Base-by-base conservation (phyloP, 2,329 filamentous ascomycete species). In the Aspergillus bombycis region DNA sequence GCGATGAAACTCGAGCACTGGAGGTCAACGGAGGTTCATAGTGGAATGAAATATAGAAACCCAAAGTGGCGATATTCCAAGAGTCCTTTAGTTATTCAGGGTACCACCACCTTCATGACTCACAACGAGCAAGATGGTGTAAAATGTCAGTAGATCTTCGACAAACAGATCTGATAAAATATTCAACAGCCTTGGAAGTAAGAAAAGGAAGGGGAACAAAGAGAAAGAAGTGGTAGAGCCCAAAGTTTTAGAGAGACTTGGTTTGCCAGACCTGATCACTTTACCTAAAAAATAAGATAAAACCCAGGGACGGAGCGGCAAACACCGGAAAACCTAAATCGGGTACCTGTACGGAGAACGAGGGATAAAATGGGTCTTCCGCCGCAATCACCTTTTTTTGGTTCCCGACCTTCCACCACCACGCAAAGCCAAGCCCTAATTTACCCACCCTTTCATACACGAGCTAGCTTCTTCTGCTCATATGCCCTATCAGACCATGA, bases 291-390 rank as follows among this genome's bases (percentile, higher is more conserved):
- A 48, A n/a, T 54, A 61, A 34, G 58, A 55, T 32, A 43, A 32
- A 55, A 48, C 23, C 21, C 36, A 45, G 52, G 26, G 54, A 58
- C 55, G 61, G 61, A 65, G 61, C 63, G 61, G 63, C 61, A 65
- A 65, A 58, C 61, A 58, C 46, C 61, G 62, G 62, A 58, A 64
- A 38, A 55, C 34, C 41, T 56, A 43, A 59, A 59, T 9, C 19
- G 34, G 34, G 34, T 16, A 16, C 38, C 38, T 8, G 16, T 41
- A 41, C 19, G 38, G 38, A 41, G 34, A 36, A 36, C 34, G 34
- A 36, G 34, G 14, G 16, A 36, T 36, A 34, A 36, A 36, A 36
- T 36, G 34, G 34, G 34, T 36, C 34, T 36, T 8, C 34, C 14
- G 34, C 34, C 14, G 34, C 14, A 36, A 36, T 36, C 34, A 16